phyloP scores from a whole-genome alignment of 768 basidiomycete genomes.

The Rhodosporidiobolus odoratus region DNA sequence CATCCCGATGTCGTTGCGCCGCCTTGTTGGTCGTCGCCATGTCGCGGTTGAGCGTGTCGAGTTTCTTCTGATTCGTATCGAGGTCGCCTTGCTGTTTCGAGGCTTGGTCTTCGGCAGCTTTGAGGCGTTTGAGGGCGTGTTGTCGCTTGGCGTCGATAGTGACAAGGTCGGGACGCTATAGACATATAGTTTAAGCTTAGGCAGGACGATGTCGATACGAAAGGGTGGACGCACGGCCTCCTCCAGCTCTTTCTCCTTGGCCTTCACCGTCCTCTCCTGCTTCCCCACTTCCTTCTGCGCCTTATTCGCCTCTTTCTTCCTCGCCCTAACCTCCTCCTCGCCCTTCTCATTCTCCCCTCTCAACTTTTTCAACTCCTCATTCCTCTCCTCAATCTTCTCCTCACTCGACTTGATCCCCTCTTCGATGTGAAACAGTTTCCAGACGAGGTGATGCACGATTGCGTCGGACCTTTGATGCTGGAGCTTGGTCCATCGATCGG shows the following conservation, averaged over 20 bases:
- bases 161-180: constrained; percentile 75
- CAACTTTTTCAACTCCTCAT: constrained; percentile 63
- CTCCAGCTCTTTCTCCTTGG: constrained; percentile 81
- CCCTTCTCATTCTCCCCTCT: constrained; percentile 59
- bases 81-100: constrained; percentile 62
- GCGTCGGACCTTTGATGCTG: constrained; percentile 65
- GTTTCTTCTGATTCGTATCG: constrained; percentile 46
- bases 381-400: constrained; percentile 64
- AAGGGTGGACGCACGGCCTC: constrained; percentile 56
- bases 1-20: constrained; percentile 75
- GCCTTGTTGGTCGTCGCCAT: constrained; percentile 61
- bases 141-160: constrained; percentile 79
- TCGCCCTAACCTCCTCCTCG: constrained; percentile 73
- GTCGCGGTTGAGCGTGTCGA: constrained; percentile 57
- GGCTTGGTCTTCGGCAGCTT: constrained; percentile 61
- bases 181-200: background rate
- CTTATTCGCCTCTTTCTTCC: constrained; percentile 72
- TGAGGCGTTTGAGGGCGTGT: constrained; percentile 72
- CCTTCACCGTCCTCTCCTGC: constrained; percentile 81
- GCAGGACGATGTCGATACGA: background rate
- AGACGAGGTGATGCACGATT: constrained; percentile 73
- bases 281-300: constrained; percentile 68
- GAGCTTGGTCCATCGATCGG: constrained; percentile 75
- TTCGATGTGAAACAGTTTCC: constrained; percentile 85
- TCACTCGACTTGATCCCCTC: constrained; percentile 69